Conservation (phyloP, 2,329 filamentous ascomycete species). For the Penicillium sp. region DNA sequence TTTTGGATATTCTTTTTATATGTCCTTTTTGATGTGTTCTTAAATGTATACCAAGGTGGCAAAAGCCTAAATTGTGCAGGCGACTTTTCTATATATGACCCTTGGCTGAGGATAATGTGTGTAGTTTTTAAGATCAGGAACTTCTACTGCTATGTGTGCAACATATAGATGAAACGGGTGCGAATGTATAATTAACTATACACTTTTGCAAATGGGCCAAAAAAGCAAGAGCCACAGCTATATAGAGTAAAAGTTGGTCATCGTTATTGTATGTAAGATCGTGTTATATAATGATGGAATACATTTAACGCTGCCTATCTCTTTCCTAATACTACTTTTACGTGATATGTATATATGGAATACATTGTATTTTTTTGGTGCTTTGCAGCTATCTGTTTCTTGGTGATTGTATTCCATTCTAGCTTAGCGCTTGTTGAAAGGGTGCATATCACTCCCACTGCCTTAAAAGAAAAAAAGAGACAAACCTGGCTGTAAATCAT, state of each 20-base stretch:
- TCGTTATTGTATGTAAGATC: not conserved
- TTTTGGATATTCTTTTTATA: too few relatives aligned
- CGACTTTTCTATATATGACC: too few relatives aligned
- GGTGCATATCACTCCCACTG: not conserved
- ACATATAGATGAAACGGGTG: too few relatives aligned
- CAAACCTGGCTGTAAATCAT: slow-evolving; percentile 2
- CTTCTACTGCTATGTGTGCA: too few relatives aligned
- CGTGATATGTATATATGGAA: not conserved
- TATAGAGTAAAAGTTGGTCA: not conserved
- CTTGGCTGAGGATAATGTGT: too few relatives aligned
- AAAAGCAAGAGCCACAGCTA: not conserved
- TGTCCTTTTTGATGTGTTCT: too few relatives aligned
- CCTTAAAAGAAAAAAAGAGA: not conserved
- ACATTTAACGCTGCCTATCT: not conserved
- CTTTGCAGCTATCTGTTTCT: slow-evolving; percentile 8
- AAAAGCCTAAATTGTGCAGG: too few relatives aligned
- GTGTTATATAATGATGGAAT: not conserved
- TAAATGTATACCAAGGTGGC: too few relatives aligned
- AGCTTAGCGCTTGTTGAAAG: slow-evolving; percentile 8
- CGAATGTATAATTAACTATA: too few relatives aligned
- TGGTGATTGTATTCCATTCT: slow-evolving; percentile 12
- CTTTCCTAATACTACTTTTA: not conserved
- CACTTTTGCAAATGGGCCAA: too few relatives aligned
- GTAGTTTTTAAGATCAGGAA: too few relatives aligned
- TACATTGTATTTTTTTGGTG: not conserved